A percentile compares a stretch with the other conserved stretches of the same genome.
Evolutionary conservation across 2,329 filamentous ascomycete species (phyloP).

Genomic region (Penicillium decumbens): DNA sequence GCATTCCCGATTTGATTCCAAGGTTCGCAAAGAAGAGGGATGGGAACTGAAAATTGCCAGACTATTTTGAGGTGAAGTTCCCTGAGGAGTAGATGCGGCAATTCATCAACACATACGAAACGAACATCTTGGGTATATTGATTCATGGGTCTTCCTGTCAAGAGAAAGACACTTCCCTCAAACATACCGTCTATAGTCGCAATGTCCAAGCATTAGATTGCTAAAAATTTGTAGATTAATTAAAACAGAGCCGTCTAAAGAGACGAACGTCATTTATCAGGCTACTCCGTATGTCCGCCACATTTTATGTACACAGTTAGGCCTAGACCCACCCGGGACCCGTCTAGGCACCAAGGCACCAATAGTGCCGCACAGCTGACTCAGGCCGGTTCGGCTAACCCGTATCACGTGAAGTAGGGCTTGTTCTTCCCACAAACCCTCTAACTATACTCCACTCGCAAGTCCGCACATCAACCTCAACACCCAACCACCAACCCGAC

Average conservation of each 20-base stretch:
- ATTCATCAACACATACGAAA: background rate
- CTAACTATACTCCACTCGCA: conserved; percentile 36
- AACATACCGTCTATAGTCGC: background rate
- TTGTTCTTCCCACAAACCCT: conserved; percentile 43
- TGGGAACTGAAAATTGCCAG: conserved; percentile 21
- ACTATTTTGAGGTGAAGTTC: conserved; percentile 13
- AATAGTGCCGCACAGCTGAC: conserved; percentile 3
- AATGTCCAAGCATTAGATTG: no score
- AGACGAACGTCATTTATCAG: no score
- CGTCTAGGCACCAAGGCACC: background rate
- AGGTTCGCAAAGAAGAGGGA: conserved; percentile 15
- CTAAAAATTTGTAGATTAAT: no score
- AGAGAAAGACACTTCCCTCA: background rate
- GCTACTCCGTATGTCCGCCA: no score
- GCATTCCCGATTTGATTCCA: conserved; percentile 15
- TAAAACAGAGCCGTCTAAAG: no score
- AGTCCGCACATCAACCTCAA: conserved; percentile 40
- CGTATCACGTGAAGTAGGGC: conserved; percentile 35
- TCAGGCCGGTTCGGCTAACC: conserved; percentile 23
- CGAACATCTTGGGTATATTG: background rate
- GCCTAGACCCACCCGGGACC: conserved; percentile 2
- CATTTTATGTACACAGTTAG: background rate
- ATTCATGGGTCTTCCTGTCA: background rate
- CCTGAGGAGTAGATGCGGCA: background rate
- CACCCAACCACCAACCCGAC: conserved; percentile 43